Evolutionary conservation across 805 yeast species (phyloP), one percentile per base, ranked within the genome.

Genomic region (Nakazawaea ernobii): DNA sequence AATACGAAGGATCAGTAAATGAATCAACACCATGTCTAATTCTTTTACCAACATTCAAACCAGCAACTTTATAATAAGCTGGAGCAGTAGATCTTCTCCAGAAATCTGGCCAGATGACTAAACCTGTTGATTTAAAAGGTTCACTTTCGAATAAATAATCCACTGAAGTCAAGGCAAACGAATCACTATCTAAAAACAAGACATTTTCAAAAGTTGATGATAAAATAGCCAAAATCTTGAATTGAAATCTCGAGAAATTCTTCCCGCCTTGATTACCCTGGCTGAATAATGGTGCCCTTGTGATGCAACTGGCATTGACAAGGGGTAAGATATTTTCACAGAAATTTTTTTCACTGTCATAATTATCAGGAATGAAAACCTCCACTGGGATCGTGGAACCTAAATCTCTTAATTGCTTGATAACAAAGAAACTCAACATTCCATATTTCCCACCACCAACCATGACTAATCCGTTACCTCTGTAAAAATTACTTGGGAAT

Each of bases 71-170:
- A 61, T 84, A 88, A 57, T 76, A 83, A 30, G 67, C 65, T 6
- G 95, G 95, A 2, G 86, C 75, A 3, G 90, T 85, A 7, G 83
- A 77, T 53, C 95, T 73, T 58, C 77, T 75, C 90, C 94, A 86
- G 60, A 80, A 86, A 63, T 86, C 95, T 4, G 92, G 91, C 92
- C 95, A 88, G 7, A 77, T 63, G 26, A 84, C 71, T 52, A 84
- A 62, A 3, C 89, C 89, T 17, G 67, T 59, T 6, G 71, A 60
- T 24, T 54, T 53, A 59, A 73, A 83, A 4, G 84, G 79, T 44
- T 75, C 73, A 15, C 71, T 62, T 2, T 66, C 65, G 59, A 66
- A 65, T 11, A 68, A 36, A 8, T 53, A 49, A 46, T 69, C 72
- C 38, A 73, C 66, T 42, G 70, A 62, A 51, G 62, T 66, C 42